These are phyloP conservation scores for Pythium volutum DNA, from an alignment of 352 stramenopile genomes.

Conservation along the genomic window DNA sequence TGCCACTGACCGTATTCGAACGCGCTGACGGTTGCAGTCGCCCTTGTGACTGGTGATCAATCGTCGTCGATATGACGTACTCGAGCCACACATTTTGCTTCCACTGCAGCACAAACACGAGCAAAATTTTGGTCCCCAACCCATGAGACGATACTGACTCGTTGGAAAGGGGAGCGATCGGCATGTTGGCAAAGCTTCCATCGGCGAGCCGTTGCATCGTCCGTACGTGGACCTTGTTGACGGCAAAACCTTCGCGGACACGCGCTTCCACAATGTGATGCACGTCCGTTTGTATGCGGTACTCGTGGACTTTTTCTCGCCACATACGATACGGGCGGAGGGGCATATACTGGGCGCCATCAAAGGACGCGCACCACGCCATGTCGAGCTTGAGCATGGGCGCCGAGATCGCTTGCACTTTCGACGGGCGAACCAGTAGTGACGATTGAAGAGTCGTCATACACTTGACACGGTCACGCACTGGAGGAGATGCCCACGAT, in stretches of 20 bases:
- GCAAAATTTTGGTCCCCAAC: conserved; percentile 55
- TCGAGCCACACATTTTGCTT: conserved; percentile 89
- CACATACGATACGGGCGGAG: conserved; percentile 82
- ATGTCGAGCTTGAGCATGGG: conserved; percentile 68
- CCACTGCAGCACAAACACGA: conserved; percentile 86
- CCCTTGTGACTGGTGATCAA: conserved; percentile 28
- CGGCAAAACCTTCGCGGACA: conserved; percentile 75
- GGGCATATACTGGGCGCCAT: conserved; percentile 54
- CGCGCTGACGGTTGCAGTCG: background rate
- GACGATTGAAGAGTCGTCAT: conserved; percentile 66
- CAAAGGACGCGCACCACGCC: conserved; percentile 69
- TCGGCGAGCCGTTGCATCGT: conserved; percentile 27
- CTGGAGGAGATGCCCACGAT: conserved; percentile 18
- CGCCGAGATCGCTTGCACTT: conserved; percentile 57
- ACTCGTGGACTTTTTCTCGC: conserved; percentile 87
- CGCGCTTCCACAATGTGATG: conserved; percentile 80
- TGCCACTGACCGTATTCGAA: background rate
- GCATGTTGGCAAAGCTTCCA: conserved; percentile 21
- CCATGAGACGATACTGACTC: background rate
- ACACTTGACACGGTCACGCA: conserved; percentile 18
- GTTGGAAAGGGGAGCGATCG: background rate
- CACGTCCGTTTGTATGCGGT: conserved; percentile 78
- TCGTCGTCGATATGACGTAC: conserved; percentile 79
- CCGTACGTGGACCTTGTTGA: conserved; percentile 73
- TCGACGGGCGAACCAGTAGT: conserved; percentile 66